Conservation (phyloP, 495 filamentous ascomycete species). For the Astrothelium subdiscretum region DNA sequence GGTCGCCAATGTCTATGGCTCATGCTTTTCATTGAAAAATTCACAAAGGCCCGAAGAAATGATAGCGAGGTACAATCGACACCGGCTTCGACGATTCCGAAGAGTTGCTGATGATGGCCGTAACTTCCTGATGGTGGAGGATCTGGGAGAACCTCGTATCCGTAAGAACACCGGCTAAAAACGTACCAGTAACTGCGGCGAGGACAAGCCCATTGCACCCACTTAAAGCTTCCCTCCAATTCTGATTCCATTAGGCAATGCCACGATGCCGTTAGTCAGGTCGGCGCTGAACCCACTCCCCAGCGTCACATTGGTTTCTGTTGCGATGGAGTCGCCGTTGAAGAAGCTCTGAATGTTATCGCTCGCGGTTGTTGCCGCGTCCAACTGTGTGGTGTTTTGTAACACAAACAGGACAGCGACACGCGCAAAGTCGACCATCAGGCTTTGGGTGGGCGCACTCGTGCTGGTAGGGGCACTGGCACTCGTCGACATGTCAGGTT, state of each 20-base stretch:
- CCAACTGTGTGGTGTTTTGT: conserved; percentile 38
- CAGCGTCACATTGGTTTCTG: neutral
- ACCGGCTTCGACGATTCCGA: no score
- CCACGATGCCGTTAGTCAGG: neutral
- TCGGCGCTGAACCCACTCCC: neutral
- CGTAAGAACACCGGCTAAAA: neutral
- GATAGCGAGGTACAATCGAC: no score
- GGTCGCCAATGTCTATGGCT: no score
- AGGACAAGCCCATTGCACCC: no score
- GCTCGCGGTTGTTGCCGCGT: conserved; percentile 46
- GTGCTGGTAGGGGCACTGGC: conserved; percentile 30
- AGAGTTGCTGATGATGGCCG: no score
- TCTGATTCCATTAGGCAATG: neutral
- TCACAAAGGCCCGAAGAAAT: no score
- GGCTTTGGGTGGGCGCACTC: neutral
- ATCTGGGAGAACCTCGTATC: neutral
- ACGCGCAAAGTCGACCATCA: conserved; percentile 53
- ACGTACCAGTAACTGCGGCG: neutral
- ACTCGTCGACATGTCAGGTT: neutral
- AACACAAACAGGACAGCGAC: conserved; percentile 51
- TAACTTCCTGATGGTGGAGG: neutral
- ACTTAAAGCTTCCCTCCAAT: neutral
- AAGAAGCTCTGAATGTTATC: conserved; percentile 43
- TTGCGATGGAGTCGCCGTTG: conserved; percentile 9
- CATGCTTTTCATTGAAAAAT: no score